Conservation (phyloP, 768 basidiomycete genomes). For the Mycena filopes region DNA sequence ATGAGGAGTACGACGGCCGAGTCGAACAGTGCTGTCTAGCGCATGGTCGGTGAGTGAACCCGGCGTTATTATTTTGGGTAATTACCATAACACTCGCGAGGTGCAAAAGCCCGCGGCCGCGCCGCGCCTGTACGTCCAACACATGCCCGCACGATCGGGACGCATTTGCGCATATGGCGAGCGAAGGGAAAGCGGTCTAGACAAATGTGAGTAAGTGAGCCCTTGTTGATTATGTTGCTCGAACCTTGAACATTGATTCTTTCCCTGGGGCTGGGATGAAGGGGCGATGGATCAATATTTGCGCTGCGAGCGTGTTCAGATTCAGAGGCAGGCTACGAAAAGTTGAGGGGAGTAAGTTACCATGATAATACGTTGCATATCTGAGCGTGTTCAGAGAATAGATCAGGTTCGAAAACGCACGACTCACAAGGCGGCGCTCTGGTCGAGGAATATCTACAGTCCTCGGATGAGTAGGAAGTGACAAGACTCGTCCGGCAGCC, state of each 20-base stretch:
- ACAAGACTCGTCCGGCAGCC: too few relatives aligned
- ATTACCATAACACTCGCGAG: background rate
- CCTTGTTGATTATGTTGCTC: background rate
- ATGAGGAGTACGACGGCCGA: constrained; percentile 54
- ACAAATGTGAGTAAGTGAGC: background rate
- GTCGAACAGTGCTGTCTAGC: constrained; percentile 44
- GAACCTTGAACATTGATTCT: background rate
- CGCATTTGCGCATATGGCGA: constrained; percentile 26
- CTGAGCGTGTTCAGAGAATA: background rate
- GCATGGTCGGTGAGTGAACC: background rate
- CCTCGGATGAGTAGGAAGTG: background rate
- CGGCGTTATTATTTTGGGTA: constrained; percentile 9
- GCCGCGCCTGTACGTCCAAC: constrained; percentile 43
- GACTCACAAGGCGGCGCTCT: constrained; percentile 20
- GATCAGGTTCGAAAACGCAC: background rate
- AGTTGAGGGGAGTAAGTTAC: background rate
- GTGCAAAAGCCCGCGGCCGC: constrained; percentile 30
- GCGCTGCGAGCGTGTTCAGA: constrained; percentile 6
- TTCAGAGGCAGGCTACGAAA: background rate
- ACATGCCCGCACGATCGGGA: constrained; percentile 26
- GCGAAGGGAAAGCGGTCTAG: constrained; percentile 8
- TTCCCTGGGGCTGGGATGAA: constrained; percentile 10
- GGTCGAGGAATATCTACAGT: constrained; percentile 9
- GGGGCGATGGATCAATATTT: constrained; percentile 20
- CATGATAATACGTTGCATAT: constrained; percentile 19